A percentile compares a stretch with the other conserved stretches of the same genome.
phyloP scores from a whole-genome alignment of 164 flowering plant genomes.

The Echeveria elegans region DNA sequence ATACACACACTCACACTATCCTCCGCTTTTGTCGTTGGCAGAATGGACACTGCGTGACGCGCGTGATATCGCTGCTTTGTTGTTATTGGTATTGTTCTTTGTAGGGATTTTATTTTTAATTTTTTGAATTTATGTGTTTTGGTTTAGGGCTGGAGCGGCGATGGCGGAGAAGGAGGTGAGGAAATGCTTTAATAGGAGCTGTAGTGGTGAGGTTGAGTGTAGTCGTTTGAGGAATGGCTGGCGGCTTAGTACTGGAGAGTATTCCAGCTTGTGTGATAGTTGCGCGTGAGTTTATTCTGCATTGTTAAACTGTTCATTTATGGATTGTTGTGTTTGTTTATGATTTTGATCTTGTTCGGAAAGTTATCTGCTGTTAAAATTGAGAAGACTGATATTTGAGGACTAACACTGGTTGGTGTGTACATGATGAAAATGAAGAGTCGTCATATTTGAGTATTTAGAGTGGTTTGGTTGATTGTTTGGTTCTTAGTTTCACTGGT shows the following conservation, averaged over 20 bases:
- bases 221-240: slow-evolving; percentile 56
- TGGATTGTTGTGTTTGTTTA: not conserved
- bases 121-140: not conserved
- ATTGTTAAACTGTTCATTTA: too few relatives aligned
- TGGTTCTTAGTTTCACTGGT: not conserved
- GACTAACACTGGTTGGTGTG: too few relatives aligned
- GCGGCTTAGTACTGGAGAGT: slow-evolving; percentile 68
- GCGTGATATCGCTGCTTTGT: not conserved
- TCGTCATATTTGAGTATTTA: too few relatives aligned
- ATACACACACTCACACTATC: too few relatives aligned
- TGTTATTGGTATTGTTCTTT: not conserved
- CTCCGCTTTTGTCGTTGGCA: not conserved
- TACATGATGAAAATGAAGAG: too few relatives aligned
- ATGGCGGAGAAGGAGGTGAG: slow-evolving; percentile 14
- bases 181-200: slow-evolving; percentile 62
- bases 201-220: slow-evolving; percentile 42
- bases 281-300: slow-evolving; percentile 88
- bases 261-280: slow-evolving; percentile 73
- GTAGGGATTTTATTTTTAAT: not conserved
- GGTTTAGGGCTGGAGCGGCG: not conserved
- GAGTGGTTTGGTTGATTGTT: too few relatives aligned
- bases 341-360: too few relatives aligned
- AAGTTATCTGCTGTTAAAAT: too few relatives aligned
- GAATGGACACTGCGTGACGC: not conserved
- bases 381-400: too few relatives aligned